Evolutionary conservation across 208 protist genomes (phyloP).

Genomic region (Trypanosoma brucei): DNA sequence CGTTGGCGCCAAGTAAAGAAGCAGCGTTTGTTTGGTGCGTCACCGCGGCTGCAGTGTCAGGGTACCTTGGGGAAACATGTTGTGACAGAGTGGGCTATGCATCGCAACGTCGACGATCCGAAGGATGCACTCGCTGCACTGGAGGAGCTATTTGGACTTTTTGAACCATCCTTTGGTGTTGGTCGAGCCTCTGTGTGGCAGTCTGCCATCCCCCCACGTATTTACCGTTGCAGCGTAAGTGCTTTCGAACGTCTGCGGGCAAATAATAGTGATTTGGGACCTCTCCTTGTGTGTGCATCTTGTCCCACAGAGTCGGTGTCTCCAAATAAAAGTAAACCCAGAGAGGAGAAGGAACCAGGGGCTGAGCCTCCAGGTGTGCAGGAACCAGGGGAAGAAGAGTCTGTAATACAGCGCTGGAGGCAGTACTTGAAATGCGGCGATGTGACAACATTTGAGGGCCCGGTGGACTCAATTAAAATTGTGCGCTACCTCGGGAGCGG

Average conservation of each 20-base stretch:
- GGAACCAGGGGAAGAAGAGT: background rate
- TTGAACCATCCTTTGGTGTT: constrained; percentile 32
- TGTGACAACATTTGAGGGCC: constrained; percentile 51
- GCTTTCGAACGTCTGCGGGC: constrained; percentile 23
- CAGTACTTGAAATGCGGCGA: constrained; percentile 48
- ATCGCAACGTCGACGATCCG: constrained; percentile 36
- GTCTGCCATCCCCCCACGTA: constrained; percentile 17
- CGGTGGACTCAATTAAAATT: constrained; percentile 45
- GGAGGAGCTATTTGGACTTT: constrained; percentile 47
- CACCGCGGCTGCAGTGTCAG: constrained; percentile 33
- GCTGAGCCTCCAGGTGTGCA: background rate
- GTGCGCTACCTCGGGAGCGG: constrained; percentile 49
- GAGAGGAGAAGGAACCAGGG: too few relatives aligned
- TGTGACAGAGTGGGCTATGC: constrained; percentile 45
- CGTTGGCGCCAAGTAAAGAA: constrained; percentile 29
- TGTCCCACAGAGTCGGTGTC: background rate
- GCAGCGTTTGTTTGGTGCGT: constrained; percentile 51
- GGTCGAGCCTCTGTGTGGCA: constrained; percentile 24
- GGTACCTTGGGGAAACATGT: constrained; percentile 32
- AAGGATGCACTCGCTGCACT: constrained; percentile 33
- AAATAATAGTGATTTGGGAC: constrained; percentile 23
- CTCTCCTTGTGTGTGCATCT: constrained; percentile 27
- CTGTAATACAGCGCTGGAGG: constrained; percentile 39
- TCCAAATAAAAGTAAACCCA: background rate
- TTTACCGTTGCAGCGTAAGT: constrained; percentile 17